Base-by-base conservation (phyloP, 108 stramenopile genomes). In the Halocafeteria seosinensis region DNA sequence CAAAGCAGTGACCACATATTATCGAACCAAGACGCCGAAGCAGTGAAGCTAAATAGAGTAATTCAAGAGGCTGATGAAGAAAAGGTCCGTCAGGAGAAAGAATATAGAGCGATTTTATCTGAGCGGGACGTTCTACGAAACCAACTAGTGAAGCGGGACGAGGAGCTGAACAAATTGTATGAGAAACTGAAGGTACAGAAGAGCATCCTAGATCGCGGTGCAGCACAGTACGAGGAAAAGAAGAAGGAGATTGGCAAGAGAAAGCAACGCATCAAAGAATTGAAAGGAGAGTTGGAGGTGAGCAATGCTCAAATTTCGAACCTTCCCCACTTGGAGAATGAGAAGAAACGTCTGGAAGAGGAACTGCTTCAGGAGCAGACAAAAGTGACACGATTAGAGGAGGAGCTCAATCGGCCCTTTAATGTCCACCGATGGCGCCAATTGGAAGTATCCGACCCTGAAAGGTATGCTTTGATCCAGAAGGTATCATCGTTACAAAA, bases 401-500 rank as follows among this genome's bases (percentile, higher is more conserved):
- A 81, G 25, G 81, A 82, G 61, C 79, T 84, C 13, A 73, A 75
- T 31, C 42, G 69, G 6, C 83, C 83, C 4, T 61, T 84, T 23
- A 84, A 84, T 69, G 77, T 84, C 13, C 83, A 84, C 53, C 76
- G 83, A 4, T 84, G 83, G 83, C 50, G 79, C 21, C 55, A 71
- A 42, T 65, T 84, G 0, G 77, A 82, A 60, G 68, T 58, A 63
- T 61, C 60, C 4, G 79, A 84, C 64, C 83, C 83, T 0, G 63
- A 80, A 42, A 69, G 77, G 2, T 80, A 70, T 38, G 79, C 78
- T 21, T 36, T 80, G 55, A 62, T 84, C 0, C 17, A 62, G 32
- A 67, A 73, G 24, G 75, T 78, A 3, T 78, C 80, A 27, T 27
- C 35, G 34, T 42, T 82, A 30, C 81, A 82, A 52, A 62, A 64